Evolutionary conservation across 176 grass and related monocot species (phyloP), one percentile per base, ranked within the genome.

Genomic region (Avena sativa): DNA sequence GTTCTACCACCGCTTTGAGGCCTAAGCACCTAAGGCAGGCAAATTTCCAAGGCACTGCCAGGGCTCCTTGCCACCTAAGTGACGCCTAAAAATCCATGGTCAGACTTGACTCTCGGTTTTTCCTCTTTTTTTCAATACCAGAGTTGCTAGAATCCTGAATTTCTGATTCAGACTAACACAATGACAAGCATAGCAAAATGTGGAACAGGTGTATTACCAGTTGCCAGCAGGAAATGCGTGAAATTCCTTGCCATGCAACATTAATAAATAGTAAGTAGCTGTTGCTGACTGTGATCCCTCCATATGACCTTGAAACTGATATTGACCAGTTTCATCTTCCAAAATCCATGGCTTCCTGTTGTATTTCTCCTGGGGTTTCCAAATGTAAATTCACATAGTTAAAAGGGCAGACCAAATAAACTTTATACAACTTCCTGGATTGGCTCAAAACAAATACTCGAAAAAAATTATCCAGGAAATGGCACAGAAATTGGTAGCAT

Each of bases 191-290:
- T 8, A 32, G 76, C 28, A 49, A 90, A 79, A 79, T 74, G 56
- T 48, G 66, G 34, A 87, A 78, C 12, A 74, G 67, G 58, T 77
- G 26, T 32, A 77, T 84, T 98, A 98, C 96, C 96, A 98, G 47
- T 90, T 96, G 81, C 96, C 96, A 83, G 96, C 96, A 44, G 93
- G 96, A 77, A 80, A 90, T 80, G 96, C 96, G 78, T 92, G 85
- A 90, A 98, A 98, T 82, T 98, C 96, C 81, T 93, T 92, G 69
- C 94, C 96, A 28, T 98, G 96, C 86, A 95, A 62, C 96, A 98
- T 96, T 80, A 98, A 88, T 40, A 98, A 74, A 91, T 93, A 98
- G 63, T 98, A 98, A 20, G 93, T 98, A 53, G 96, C 96, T 86
- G 96, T 98, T 59, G 93, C 68, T 83, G 96, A 96, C 34, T 98